Evolutionary conservation across 805 yeast genomes (phyloP).

Genomic region (Monosporozyma aerobia): DNA sequence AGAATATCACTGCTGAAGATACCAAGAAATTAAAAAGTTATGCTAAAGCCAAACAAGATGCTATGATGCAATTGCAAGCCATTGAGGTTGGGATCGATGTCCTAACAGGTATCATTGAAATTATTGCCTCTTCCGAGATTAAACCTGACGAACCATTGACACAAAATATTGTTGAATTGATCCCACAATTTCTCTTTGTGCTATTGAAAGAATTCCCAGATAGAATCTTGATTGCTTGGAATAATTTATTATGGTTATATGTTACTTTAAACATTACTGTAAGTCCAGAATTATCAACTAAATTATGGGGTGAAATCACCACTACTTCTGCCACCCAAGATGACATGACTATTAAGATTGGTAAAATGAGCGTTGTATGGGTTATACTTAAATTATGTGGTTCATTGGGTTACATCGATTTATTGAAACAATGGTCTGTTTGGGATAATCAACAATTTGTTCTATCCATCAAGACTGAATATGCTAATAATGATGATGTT

Average conservation of each 20-base stretch:
- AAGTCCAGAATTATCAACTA: slow-evolving; percentile 4
- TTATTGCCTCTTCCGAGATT: slow-evolving; percentile 27
- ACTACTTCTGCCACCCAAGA: slow-evolving; percentile 1
- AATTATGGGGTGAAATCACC: slow-evolving; percentile 13
- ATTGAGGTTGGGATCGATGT: slow-evolving; percentile 68
- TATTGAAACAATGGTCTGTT: slow-evolving; percentile 12
- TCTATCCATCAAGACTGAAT: slow-evolving; percentile 15
- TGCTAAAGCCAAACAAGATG: slow-evolving; percentile 34
- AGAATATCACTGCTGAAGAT: slow-evolving; percentile 7
- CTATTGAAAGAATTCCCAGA: slow-evolving; percentile 41
- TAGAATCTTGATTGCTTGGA: slow-evolving; percentile 56
- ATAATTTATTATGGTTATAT: slow-evolving; percentile 55
- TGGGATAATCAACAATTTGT: slow-evolving; percentile 25
- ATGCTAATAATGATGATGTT: slow-evolving; percentile 12
- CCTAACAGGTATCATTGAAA: slow-evolving; percentile 65
- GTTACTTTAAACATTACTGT: slow-evolving; percentile 21
- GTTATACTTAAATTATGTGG: slow-evolving; percentile 30
- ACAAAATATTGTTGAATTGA: slow-evolving; percentile 12
- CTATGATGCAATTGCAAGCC: slow-evolving; percentile 49
- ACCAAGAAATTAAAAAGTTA: slow-evolving; percentile 28
- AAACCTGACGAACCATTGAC: slow-evolving; percentile 2
- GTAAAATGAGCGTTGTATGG: slow-evolving; percentile 38
- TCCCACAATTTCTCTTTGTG: slow-evolving; percentile 34
- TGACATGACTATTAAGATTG: slow-evolving; percentile 24
- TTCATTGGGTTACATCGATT: slow-evolving; percentile 8